phyloP scores from a whole-genome alignment of 495 filamentous ascomycete genomes.

The Penicillium waksmanii region DNA sequence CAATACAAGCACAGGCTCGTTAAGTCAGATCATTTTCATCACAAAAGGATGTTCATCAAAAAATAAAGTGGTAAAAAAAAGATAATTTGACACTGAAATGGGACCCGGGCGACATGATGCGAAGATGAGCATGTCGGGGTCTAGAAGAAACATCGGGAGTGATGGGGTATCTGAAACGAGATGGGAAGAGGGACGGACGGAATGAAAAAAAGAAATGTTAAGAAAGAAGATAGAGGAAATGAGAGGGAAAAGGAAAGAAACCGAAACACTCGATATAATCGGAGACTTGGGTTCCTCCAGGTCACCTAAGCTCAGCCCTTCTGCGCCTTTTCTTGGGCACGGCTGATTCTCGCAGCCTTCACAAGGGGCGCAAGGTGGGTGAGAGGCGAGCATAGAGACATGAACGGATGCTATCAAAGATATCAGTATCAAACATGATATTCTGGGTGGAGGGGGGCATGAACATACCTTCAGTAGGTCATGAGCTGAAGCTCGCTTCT shows the following conservation, averaged over 20 bases:
- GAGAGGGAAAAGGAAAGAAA: neutral
- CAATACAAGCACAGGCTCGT: conserved; percentile 19
- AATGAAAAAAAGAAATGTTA: conserved; percentile 12
- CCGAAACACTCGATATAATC: neutral
- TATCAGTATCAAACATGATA: conserved; percentile 31
- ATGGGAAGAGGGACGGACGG: conserved; percentile 37
- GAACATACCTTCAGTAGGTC: conserved; percentile 81
- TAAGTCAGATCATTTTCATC: conserved; percentile 30
- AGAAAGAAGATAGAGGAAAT: conserved; percentile 8
- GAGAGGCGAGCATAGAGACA: conserved; percentile 73
- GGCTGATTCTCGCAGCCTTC: conserved; percentile 77
- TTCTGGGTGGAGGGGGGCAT: conserved; percentile 8
- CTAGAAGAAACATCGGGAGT: conserved; percentile 41
- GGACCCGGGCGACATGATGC: conserved; percentile 23
- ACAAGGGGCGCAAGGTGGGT: conserved; percentile 82
- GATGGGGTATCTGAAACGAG: conserved; percentile 49
- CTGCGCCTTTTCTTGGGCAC: conserved; percentile 80
- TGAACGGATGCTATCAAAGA: conserved; percentile 79
- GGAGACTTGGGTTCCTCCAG: neutral
- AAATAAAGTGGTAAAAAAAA: conserved; percentile 20
- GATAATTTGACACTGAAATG: conserved; percentile 22
- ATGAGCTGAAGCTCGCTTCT: conserved; percentile 92
- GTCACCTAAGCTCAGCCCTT: conserved; percentile 52
- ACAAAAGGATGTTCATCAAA: conserved; percentile 25
- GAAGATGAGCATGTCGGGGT: conserved; percentile 32